Percentiles rank a stretch among this genome's conserved stretches.
These are phyloP conservation scores for Abrus pulchellus DNA, from an alignment of 306 rosid species.

Conservation along the genomic window DNA sequence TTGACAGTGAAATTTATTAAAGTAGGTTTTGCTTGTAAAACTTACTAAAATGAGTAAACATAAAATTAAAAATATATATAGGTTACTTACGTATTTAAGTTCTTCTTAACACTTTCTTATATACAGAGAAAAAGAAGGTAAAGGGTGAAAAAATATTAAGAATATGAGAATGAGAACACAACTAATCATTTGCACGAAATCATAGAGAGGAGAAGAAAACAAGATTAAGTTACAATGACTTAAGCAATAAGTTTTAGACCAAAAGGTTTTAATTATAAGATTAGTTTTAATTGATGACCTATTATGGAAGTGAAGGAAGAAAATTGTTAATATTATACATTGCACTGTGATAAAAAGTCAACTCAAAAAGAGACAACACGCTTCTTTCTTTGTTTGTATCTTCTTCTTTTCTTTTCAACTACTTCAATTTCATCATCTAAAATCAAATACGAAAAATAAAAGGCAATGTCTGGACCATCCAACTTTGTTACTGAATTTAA, in stretches of 20 bases:
- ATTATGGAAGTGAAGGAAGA: not conserved
- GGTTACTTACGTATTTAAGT: no score
- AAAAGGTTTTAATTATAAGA: not conserved
- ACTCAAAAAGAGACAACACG: constrained; percentile 28
- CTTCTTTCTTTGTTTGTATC: not conserved
- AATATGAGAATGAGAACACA: not conserved
- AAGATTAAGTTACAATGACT: not conserved
- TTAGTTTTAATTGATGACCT: not conserved
- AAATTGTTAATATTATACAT: not conserved
- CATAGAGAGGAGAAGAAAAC: not conserved
- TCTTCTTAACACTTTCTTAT: no score
- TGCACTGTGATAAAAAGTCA: constrained; percentile 24
- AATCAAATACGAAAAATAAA: not conserved
- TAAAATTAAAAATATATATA: no score
- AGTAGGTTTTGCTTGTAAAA: not conserved
- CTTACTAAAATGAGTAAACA: not conserved
- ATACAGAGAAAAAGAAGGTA: not conserved
- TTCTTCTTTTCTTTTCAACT: constrained; percentile 12
- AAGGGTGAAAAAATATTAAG: not conserved
- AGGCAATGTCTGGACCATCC: constrained; percentile 46
- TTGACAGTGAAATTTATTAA: not conserved
- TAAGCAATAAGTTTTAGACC: not conserved
- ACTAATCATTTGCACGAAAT: not conserved
- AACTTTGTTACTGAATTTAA: constrained; percentile 49
- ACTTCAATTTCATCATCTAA: not conserved